Base-by-base conservation (phyloP, 768 basidiomycete species). In the Lactarius sanguifluus region DNA sequence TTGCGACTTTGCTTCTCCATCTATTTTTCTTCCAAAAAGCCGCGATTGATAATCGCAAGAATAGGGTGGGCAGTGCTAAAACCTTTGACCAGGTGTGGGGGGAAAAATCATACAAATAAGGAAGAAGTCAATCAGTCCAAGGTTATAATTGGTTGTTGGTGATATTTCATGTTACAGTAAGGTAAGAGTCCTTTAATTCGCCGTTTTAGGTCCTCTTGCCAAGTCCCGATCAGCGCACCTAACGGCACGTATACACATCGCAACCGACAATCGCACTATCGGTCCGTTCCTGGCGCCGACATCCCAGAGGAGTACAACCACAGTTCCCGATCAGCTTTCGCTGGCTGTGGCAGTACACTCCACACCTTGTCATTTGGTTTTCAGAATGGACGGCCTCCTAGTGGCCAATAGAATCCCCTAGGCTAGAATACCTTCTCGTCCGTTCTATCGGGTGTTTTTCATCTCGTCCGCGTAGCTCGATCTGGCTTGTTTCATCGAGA, bases 141-240 rank as follows among this genome's bases (percentile, higher is more conserved):
- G 47, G 47, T 50, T 47, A 45, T n/a, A 45, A n/a, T n/a, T n/a
- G 20, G n/a, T n/a, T 52, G 47, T 16, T 25, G 5, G 50, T 7
- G 25, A 52, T 23, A 52, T 52, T 52, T 52, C 25, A 13, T 25
- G 50, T 52, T 25, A 52, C 28, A 30, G 28, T 30, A 30, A 23
- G 47, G 5, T n/a, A n/a, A n/a, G n/a, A n/a, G n/a, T n/a, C 13
- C 30, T 54, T 10, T 6, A 7, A n/a, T 25, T 30, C 30, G 16
- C 13, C 13, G 32, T 34, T 15, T 38, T 23, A 6, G 12, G 4
- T 9, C 20, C 15, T 32, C n/a, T 56, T 38, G n/a, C 47, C n/a
- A 23, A 25, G 25, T 23, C 23, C 64, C 65, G 65, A 66, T 66
- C 65, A 66, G 50, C 65, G 65, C 61, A 58, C 15, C 10, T 36